Base-by-base conservation (phyloP, 495 filamentous ascomycete genomes). In the Aspergillus kassunensis region DNA sequence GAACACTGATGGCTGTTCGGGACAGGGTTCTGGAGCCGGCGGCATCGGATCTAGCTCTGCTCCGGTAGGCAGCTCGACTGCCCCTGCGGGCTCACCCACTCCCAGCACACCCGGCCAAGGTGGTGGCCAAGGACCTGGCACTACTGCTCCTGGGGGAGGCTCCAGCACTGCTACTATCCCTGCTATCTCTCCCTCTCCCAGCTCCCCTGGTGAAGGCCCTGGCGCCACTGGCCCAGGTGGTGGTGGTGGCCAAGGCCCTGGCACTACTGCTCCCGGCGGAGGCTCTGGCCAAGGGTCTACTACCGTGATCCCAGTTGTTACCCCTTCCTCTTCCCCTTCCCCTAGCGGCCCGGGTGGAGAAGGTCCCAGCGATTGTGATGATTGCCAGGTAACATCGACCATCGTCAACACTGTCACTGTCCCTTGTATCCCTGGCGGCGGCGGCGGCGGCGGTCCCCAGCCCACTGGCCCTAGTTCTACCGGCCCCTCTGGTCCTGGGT, bases 1-100 rank as follows among this genome's bases (percentile, higher is more conserved):
- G 20, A 70, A 43, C 9, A 79, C 78, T 5, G 75, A 77, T 59
- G 67, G 70, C 39, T 83, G 79, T 61, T 56, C 60, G 9, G 54
- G 65, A 41, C 55, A 66, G 16, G 64, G 64, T 7, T 20, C 19
- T 33, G 9, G 12, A 33, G 9, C 61, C 45, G 49, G 55, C 42
- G 54, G 46, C 46, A 50, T 31, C 23, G 25, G 34, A 40, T 55
- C 55, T 30, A 58, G 53, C 53, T 47, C 56, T 39, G 55, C 16
- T 2, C 25, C 56, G 9, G 47, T 44, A 20, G 12, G 15, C 25
- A 42, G 41, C 16, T 7, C 30, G 12, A 18, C 37, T 11, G 51
- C 20, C 4, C 49, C 51, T 3, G 35, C 39, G 29, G 27, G 33
- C 4, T 49, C 48, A n/a, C 41, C 53, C 15, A 21, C 54, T 29